Evolutionary conservation across 495 filamentous ascomycete genomes (phyloP).

Genomic region (Hypoxylon fuscum): DNA sequence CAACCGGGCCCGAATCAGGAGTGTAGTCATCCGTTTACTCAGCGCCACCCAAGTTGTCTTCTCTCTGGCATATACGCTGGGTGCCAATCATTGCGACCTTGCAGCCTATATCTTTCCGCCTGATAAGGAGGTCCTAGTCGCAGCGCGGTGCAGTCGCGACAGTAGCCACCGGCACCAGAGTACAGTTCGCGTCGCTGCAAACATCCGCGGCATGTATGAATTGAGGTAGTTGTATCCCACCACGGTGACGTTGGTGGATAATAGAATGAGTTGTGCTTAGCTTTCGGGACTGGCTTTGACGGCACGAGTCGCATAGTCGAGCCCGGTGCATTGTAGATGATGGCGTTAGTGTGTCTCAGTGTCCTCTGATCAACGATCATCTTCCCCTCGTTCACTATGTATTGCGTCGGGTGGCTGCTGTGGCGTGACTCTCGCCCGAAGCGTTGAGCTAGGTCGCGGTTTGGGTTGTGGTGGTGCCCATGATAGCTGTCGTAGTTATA

Average conservation of each 20-base stretch:
- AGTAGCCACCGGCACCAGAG: slow-evolving; percentile 27
- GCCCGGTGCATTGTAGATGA: slow-evolving; percentile 46
- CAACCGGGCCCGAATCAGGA: too few relatives aligned
- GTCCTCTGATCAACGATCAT: slow-evolving; percentile 25
- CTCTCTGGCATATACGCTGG: slow-evolving; percentile 15
- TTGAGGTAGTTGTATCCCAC: not conserved
- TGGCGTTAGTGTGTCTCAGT: slow-evolving; percentile 26
- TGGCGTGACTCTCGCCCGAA: slow-evolving; percentile 21
- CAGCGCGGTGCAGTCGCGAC: slow-evolving; percentile 26
- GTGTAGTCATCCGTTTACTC: not conserved
- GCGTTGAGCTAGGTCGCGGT: slow-evolving; percentile 16
- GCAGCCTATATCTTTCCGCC: slow-evolving; percentile 1
- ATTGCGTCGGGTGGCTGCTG: slow-evolving; percentile 18
- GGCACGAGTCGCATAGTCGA: slow-evolving; percentile 30
- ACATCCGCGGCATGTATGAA: slow-evolving; percentile 31
- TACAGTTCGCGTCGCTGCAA: slow-evolving; percentile 15
- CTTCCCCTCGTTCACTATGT: slow-evolving; percentile 39
- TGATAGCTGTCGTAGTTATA: slow-evolving; percentile 16
- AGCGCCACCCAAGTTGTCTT: slow-evolving; percentile 22
- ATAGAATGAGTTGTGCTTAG: slow-evolving; percentile 51
- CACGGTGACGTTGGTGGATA: not conserved
- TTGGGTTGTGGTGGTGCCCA: slow-evolving; percentile 8
- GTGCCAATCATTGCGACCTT: slow-evolving; percentile 1
- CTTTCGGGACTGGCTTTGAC: not conserved
- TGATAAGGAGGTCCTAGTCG: not conserved